Percentiles rank a stretch among this genome's conserved stretches.
Evolutionary conservation across 805 yeast genomes (phyloP).

Genomic region (Wickerhamiella dianesei): DNA sequence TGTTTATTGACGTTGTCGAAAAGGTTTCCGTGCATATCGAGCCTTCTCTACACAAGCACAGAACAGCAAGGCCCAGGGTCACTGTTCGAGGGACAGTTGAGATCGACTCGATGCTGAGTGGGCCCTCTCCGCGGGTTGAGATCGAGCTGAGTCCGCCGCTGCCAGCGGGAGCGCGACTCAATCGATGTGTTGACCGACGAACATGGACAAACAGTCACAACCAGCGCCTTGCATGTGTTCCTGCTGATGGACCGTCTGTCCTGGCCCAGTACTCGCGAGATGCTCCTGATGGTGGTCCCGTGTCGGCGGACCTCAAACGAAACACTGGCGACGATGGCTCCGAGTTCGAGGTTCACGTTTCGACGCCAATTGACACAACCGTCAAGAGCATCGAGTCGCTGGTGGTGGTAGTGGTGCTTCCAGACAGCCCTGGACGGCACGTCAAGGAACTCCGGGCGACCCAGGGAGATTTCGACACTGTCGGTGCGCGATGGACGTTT

Average conservation of each 20-base stretch:
- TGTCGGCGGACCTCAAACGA: conserved; percentile 39
- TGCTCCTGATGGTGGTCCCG: conserved; percentile 34
- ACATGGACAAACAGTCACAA: conserved; percentile 34
- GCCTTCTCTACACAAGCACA: neutral
- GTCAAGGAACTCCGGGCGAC: conserved; percentile 51
- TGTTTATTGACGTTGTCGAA: conserved; percentile 74
- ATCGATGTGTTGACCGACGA: conserved; percentile 48
- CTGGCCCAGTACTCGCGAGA: conserved; percentile 54
- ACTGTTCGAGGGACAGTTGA: conserved; percentile 48
- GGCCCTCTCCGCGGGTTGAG: conserved; percentile 52
- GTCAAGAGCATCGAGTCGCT: conserved; percentile 39
- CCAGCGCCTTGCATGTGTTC: conserved; percentile 51
- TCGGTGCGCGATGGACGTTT: conserved; percentile 47
- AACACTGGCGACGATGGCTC: conserved; percentile 39
- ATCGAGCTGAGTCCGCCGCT: conserved; percentile 31
- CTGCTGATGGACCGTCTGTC: conserved; percentile 71
- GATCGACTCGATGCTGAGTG: conserved; percentile 59
- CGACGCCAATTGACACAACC: conserved; percentile 33
- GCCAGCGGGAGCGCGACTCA: conserved; percentile 31
- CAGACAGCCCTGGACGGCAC: conserved; percentile 8
- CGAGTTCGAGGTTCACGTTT: conserved; percentile 51
- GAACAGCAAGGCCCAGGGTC: conserved; percentile 18
- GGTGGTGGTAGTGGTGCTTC: conserved; percentile 30
- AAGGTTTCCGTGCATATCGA: conserved; percentile 26
- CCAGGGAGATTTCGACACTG: conserved; percentile 54